phyloP scores from a whole-genome alignment of 1,284 basidiomycete genomes.

The Athelia psychrophila region DNA sequence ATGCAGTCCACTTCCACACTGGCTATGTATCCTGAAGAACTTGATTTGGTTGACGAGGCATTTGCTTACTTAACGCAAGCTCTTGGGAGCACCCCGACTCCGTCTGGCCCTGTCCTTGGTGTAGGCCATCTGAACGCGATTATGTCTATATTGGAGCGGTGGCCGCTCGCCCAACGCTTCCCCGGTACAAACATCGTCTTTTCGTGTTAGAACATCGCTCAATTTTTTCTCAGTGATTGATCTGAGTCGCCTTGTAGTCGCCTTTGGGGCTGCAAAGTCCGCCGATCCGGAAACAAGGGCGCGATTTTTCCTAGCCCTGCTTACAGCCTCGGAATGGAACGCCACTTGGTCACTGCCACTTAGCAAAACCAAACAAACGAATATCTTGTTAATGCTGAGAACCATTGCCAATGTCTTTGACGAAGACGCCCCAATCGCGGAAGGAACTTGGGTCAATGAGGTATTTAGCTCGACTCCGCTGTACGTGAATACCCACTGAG shows the following conservation, averaged over 20 bases:
- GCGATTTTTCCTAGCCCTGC: conserved; percentile 58
- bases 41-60: conserved; percentile 57
- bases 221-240: conserved; percentile 71
- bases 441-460: conserved; percentile 48
- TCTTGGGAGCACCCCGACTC: conserved; percentile 36
- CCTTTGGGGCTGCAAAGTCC: conserved; percentile 55
- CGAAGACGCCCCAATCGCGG: conserved; percentile 40
- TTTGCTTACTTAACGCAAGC: conserved; percentile 62
- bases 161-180: conserved; percentile 82
- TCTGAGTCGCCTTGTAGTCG: conserved; percentile 76
- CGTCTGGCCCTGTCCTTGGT: conserved; percentile 33
- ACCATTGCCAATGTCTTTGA: conserved; percentile 82
- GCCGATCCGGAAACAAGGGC: conserved; percentile 43
- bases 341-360: conserved; percentile 50
- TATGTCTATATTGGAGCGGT: conserved; percentile 66
- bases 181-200: conserved; percentile 55
- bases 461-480: conserved; percentile 27
- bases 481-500: not conserved
- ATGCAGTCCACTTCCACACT: conserved; percentile 62
- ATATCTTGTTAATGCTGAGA: conserved; percentile 81
- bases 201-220: not conserved
- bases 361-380: conserved; percentile 78
- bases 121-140: conserved; percentile 61
- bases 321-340: conserved; percentile 71
- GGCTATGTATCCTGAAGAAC: conserved; percentile 71